These are phyloP conservation scores for Penicillium sp. DNA, from an alignment of 2,329 filamentous ascomycete genomes.

Conservation along the genomic window DNA sequence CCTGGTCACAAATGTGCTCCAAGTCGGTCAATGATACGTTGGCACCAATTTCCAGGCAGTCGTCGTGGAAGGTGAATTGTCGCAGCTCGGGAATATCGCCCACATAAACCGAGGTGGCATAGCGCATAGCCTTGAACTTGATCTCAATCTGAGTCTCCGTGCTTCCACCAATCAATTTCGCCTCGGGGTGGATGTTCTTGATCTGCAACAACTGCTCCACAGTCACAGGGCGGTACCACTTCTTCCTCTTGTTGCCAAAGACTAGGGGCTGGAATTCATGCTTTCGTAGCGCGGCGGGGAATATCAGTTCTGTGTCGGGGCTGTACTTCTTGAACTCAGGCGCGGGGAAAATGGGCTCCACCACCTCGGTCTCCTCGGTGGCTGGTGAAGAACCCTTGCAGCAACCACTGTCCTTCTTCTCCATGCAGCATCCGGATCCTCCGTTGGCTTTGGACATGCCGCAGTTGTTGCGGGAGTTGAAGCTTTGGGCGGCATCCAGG, in stretches of 20 bases:
- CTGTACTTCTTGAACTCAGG: conserved; percentile 95
- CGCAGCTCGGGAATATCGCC: conserved; percentile 90
- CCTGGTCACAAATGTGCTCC: conserved; percentile 80
- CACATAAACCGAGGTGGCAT: conserved; percentile 87
- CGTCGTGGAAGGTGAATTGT: conserved; percentile 78
- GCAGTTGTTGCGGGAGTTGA: conserved; percentile 63
- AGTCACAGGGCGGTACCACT: conserved; percentile 89
- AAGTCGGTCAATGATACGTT: conserved; percentile 93
- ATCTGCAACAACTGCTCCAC: conserved; percentile 88
- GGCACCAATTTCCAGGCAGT: conserved; percentile 87
- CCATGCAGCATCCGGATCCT: conserved; percentile 74
- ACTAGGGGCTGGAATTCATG: conserved; percentile 80
- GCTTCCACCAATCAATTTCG: conserved; percentile 94
- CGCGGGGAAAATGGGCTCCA: conserved; percentile 71
- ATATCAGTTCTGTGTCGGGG: conserved; percentile 92
- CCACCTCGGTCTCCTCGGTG: conserved; percentile 43
- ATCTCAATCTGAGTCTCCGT: conserved; percentile 98
- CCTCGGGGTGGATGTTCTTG: conserved; percentile 80
- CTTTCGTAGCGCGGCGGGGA: conserved; percentile 83
- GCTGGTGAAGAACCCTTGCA: conserved; percentile 67
- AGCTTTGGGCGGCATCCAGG: conserved; percentile 89
- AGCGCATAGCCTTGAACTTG: conserved; percentile 95
- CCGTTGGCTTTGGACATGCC: conserved; percentile 64
- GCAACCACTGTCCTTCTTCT: conserved; percentile 67
- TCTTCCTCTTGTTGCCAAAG: conserved; percentile 93